Percentiles rank a stretch among this genome's conserved stretches.
Conservation (phyloP, 2,329 filamentous ascomycete genomes). For the Magnaporthales sp. region DNA sequence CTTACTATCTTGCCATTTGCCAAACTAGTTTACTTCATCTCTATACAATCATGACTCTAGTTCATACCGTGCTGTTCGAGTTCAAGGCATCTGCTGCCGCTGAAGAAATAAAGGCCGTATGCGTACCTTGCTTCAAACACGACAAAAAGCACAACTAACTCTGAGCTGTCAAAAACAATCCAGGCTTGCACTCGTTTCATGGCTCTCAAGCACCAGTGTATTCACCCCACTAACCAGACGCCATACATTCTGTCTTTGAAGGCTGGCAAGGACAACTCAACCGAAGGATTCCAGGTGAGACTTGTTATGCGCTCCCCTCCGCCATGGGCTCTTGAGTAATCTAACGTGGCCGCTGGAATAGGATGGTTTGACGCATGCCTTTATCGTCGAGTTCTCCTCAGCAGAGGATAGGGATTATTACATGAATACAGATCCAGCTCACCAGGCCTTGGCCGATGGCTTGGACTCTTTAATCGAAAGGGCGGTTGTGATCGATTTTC, state of each 20-base stretch:
- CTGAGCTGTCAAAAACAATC: too few relatives aligned
- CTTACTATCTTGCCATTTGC: too few relatives aligned
- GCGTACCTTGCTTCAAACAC: too few relatives aligned
- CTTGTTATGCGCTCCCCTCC: background rate
- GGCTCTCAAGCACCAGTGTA: conserved; percentile 44
- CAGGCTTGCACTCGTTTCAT: conserved; percentile 27
- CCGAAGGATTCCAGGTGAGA: conserved; percentile 51
- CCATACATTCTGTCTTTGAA: conserved; percentile 50
- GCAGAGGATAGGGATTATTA: conserved; percentile 61
- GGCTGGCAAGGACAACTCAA: conserved; percentile 53
- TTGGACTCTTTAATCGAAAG: conserved; percentile 14
- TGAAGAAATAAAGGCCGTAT: too few relatives aligned
- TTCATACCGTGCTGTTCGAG: too few relatives aligned
- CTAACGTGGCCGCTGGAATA: conserved; percentile 15
- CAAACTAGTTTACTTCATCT: too few relatives aligned
- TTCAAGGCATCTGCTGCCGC: too few relatives aligned
- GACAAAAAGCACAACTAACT: too few relatives aligned
- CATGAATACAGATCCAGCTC: conserved; percentile 50
- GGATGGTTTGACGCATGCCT: conserved; percentile 57
- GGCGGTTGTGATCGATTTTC: too few relatives aligned
- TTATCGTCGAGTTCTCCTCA: conserved; percentile 56
- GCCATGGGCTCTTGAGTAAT: background rate
- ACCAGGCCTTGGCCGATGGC: conserved; percentile 46
- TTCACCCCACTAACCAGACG: conserved; percentile 48
- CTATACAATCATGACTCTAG: too few relatives aligned